Base-by-base conservation (phyloP, 2,329 filamentous ascomycete species). In the Penicillium sp. region DNA sequence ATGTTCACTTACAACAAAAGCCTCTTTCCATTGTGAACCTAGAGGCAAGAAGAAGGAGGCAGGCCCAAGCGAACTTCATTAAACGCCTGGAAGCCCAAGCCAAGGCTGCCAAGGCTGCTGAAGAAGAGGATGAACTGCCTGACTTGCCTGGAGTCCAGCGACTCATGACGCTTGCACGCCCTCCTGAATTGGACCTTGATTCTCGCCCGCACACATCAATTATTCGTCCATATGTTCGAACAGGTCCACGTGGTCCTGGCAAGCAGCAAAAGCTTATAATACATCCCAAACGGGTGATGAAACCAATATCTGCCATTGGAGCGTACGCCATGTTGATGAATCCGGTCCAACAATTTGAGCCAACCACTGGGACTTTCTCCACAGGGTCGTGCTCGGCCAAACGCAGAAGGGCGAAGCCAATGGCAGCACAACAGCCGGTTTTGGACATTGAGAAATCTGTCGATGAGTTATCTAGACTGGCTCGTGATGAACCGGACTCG, bases 331-430 rank as follows among this genome's bases (percentile, higher is more conserved):
- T 74, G 63, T 52, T 77, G 23, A 74, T 76, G 66, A 70, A 67
- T 44, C 68, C 75, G 18, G 59, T 57, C 15, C 74, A 77, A 46
- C 51, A 55, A 1, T 80, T 78, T 59, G 68, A 79, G 54, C 31
- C 62, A 9, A 55, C 58, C 4, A 76, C 64, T 32, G 77, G 78
- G 4, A 80, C 78, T 0, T 80, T 80, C 60, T 75, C 73, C 3
- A 80, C 78, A 0, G 66, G 74, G n/a, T 70, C 70, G 3, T 49
- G 61, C 13, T 29, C n/a, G 15, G 34, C 29, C n/a, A 49, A 31
- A 61, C 25, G 46, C 65, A n/a, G 54, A 58, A 55, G 55, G 59
- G 32, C 37, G 55, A 32, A 49, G 46, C 32, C 29, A 27, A 13
- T 35, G 21, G 21, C 16, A 23, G 16, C 59, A 44, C 34, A 41